Conservation (phyloP, 495 filamentous ascomycete genomes). For the Lichina pygmaea region DNA sequence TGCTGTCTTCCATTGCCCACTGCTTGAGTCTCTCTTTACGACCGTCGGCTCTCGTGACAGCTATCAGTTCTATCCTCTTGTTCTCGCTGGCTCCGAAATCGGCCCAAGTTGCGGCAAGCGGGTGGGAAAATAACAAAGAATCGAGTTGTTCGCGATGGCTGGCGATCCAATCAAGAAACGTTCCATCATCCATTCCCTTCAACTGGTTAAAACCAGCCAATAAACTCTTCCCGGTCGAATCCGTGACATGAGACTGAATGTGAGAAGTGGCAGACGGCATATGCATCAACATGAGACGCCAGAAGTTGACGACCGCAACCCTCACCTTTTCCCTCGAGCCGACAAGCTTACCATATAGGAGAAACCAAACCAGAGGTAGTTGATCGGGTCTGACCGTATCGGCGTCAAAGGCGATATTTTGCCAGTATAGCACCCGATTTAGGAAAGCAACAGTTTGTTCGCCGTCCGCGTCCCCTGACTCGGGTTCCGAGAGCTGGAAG, state of each 20-base stretch:
- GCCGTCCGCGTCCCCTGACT: conserved; percentile 28
- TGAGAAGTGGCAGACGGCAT: conserved; percentile 60
- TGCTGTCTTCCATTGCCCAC: conserved; percentile 41
- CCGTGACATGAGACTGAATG: conserved; percentile 40
- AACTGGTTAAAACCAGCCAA: conserved; percentile 57
- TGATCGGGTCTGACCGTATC: conserved; percentile 48
- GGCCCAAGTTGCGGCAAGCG: conserved; percentile 59
- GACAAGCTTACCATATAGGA: conserved; percentile 64
- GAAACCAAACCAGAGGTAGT: conserved; percentile 63
- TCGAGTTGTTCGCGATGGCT: conserved; percentile 60
- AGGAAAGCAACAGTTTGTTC: conserved; percentile 37
- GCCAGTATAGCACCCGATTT: conserved; percentile 80
- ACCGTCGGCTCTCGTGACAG: conserved; percentile 35
- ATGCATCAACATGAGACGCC: conserved; percentile 78
- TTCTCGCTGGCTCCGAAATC: conserved; percentile 63
- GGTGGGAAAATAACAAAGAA: conserved; percentile 39
- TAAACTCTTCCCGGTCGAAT: conserved; percentile 41
- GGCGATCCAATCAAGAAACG: conserved; percentile 74
- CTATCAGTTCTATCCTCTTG: conserved; percentile 40
- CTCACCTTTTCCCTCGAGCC: conserved; percentile 34
- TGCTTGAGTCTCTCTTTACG: conserved; percentile 57
- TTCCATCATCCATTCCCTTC: conserved; percentile 59
- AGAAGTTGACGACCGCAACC: conserved; percentile 54
- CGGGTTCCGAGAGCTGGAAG: conserved; percentile 58
- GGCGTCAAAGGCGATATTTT: conserved; percentile 59